Conservation (phyloP, 2,329 filamentous ascomycete genomes). For the Fusarium solani-melongenae region DNA sequence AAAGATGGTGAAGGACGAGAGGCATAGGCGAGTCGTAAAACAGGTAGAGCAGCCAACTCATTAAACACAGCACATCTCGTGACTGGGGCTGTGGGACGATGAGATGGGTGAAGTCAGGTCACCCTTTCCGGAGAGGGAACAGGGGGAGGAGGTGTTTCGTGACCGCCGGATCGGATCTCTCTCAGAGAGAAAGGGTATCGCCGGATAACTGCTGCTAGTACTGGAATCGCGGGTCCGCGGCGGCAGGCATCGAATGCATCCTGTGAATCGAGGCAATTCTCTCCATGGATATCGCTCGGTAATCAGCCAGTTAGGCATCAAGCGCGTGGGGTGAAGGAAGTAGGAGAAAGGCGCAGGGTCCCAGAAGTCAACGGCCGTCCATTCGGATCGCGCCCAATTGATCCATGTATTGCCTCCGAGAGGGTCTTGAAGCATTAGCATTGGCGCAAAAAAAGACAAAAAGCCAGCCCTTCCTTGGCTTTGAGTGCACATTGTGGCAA, state of each 20-base stretch:
- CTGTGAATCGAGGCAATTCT: neutral
- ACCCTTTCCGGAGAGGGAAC: constrained; percentile 6
- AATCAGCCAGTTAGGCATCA: constrained; percentile 32
- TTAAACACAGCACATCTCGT: constrained; percentile 24
- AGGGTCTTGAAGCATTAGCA: constrained; percentile 3
- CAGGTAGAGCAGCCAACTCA: constrained; percentile 6
- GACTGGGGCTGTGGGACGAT: constrained; percentile 32
- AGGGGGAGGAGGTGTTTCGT: neutral
- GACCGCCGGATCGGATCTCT: neutral
- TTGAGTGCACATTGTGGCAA: constrained; percentile 9
- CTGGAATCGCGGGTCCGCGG: constrained; percentile 13
- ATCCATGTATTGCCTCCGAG: constrained; percentile 13
- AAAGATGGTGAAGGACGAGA: constrained; percentile 18
- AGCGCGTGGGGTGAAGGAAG: constrained; percentile 21
- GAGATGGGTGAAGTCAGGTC: constrained; percentile 30
- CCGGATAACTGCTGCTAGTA: constrained; percentile 4
- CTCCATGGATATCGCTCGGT: constrained; percentile 6
- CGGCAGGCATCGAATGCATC: constrained; percentile 13
- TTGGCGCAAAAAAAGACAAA: neutral
- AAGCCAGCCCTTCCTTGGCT: neutral
- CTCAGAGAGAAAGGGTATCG: neutral
- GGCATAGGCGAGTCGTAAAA: constrained; percentile 8
- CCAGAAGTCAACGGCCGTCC: constrained; percentile 8
- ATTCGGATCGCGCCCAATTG: constrained; percentile 28
- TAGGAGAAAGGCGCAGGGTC: constrained; percentile 17